Base-by-base conservation (phyloP, 768 basidiomycete species). In the Coprinopsis marcescibilis region DNA sequence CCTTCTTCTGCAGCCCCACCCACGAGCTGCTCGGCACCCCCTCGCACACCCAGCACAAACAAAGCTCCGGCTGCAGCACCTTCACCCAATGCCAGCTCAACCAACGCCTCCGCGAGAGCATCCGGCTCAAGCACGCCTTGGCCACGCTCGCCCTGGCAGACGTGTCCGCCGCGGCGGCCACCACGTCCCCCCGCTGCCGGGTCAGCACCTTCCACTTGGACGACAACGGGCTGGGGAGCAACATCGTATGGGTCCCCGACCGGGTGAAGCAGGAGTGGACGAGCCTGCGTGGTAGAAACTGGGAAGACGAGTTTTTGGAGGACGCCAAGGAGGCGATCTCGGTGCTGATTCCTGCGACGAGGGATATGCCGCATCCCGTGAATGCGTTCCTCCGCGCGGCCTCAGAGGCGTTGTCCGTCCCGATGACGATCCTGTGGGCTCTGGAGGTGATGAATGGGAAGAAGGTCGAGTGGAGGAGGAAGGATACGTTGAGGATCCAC, bases 381-480 rank as follows among this genome's bases (percentile, higher is more conserved):
- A 19, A 24, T 5, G 38, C 59, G 0, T 58, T 53, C 41, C 30
- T 66, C 19, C 55, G 65, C 5, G 54, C 50, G 0, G 58, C 54
- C 15, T 65, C 65, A 0, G 60, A 65, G 6, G 45, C 35, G 11
- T 47, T 67, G n/a, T 57, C 63, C 4, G 56, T 65, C 54, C 56
- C 65, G 2, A 57, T 67, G 62, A 64, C 61, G 4, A 64, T 65
- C 15, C 42, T 69, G 15, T 64, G 54, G 45, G 64, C 53, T 1
- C 50, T 69, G 1, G 64, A 69, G 41, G 51, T 52, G 14, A 32
- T 69, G 27, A 60, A 65, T 24, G 49, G 39, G 7, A 58, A 60
- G 21, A 50, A 58, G 21, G 2, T 27, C 21, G 30, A 43, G 0
- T 69, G 65, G 64, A 66, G 63, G 2, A 53, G 39, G 37, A 62